Conservation (phyloP, 768 basidiomycete genomes). For the Trametes cingulata region DNA sequence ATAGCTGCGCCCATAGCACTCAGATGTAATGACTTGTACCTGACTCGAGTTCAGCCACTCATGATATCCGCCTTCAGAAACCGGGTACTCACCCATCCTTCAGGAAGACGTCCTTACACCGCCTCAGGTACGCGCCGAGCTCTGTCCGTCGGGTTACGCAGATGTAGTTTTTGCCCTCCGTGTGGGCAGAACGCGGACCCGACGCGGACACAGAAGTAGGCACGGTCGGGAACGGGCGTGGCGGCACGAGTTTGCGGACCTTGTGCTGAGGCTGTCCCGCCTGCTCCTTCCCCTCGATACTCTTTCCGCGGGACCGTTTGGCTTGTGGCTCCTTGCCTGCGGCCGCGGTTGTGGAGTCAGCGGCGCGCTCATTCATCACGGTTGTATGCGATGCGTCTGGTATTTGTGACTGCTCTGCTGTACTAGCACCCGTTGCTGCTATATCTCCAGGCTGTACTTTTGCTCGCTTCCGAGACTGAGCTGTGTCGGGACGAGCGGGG, state of each 20-base stretch:
- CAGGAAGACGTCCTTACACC: slow-evolving; percentile 72
- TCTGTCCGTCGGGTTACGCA: slow-evolving; percentile 78
- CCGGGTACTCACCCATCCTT: slow-evolving; percentile 61
- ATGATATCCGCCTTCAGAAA: background rate
- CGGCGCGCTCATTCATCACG: background rate
- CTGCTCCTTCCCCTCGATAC: background rate
- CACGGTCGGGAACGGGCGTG: slow-evolving; percentile 76
- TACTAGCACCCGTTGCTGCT: background rate
- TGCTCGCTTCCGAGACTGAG: background rate
- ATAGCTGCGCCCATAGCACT: slow-evolving; percentile 91
- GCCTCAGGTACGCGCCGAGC: slow-evolving; percentile 70
- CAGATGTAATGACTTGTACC: slow-evolving; percentile 72
- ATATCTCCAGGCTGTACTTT: background rate
- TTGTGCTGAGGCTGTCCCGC: slow-evolving; percentile 24
- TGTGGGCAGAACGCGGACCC: slow-evolving; percentile 76
- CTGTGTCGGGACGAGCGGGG: background rate
- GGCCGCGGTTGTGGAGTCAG: background rate
- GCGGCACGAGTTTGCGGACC: slow-evolving; percentile 69
- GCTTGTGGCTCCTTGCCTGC: background rate
- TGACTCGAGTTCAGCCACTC: slow-evolving; percentile 30
- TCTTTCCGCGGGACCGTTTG: background rate
- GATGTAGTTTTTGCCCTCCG: slow-evolving; percentile 79
- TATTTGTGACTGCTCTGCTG: background rate
- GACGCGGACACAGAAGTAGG: slow-evolving; percentile 75
- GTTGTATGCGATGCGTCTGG: background rate